Percentiles rank a stretch among this genome's conserved stretches.
Conservation (phyloP, 495 filamentous ascomycete genomes). For the Xylaria nigripes region DNA sequence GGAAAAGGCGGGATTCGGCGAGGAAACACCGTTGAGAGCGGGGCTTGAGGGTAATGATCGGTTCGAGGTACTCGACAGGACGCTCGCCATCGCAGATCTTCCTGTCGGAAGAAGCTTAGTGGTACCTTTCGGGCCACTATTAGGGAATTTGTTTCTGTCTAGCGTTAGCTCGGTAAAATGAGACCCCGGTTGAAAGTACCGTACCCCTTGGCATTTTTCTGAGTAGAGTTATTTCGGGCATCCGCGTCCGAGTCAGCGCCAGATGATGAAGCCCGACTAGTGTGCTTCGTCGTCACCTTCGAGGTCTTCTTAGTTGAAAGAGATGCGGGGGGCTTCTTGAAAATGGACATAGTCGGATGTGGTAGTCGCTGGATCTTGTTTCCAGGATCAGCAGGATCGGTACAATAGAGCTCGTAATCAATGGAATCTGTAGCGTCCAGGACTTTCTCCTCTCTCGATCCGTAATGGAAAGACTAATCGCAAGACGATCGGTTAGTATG, state of each 20-base stretch:
- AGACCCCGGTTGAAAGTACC: neutral
- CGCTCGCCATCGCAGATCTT: constrained; percentile 33
- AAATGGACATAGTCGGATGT: constrained; percentile 39
- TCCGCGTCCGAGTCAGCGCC: constrained; percentile 15
- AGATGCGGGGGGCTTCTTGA: constrained; percentile 18
- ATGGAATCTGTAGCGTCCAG: constrained; percentile 25
- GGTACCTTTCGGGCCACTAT: constrained; percentile 9
- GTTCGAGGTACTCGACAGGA: constrained; percentile 22
- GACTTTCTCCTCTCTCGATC: constrained; percentile 30
- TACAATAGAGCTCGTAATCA: constrained; percentile 39
- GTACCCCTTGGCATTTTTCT: constrained; percentile 12
- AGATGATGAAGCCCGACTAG: constrained; percentile 11
- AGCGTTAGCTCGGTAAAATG: constrained; percentile 4
- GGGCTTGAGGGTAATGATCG: constrained; percentile 61
- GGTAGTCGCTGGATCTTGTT: constrained; percentile 28
- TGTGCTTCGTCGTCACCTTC: constrained; percentile 10
- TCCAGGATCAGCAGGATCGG: constrained; percentile 23
- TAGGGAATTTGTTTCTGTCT: constrained; percentile 7
- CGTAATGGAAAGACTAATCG: constrained; percentile 33
- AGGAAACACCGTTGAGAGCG: constrained; percentile 44
- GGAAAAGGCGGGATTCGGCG: constrained; percentile 43
- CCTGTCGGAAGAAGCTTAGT: constrained; percentile 31
- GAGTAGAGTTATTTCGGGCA: constrained; percentile 3
- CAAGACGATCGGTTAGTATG: neutral
- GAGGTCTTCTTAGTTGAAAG: constrained; percentile 3